A percentile compares a stretch with the other conserved stretches of the same genome.
Conservation (phyloP, 495 filamentous ascomycete genomes). For the Daldinia loculata region DNA sequence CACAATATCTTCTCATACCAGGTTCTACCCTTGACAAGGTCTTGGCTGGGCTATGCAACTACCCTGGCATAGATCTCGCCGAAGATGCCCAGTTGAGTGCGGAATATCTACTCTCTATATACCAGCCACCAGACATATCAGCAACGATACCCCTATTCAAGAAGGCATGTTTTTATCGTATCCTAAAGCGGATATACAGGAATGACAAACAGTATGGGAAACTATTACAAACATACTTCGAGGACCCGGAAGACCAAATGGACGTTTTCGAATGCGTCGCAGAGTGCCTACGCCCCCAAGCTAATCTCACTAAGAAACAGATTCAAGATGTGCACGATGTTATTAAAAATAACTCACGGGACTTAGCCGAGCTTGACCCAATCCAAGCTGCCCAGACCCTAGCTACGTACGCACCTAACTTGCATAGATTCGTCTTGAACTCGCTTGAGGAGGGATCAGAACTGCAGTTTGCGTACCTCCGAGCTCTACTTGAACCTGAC, state of each 20-base stretch:
- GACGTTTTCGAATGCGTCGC: slow-evolving; percentile 79
- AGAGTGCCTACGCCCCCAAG: slow-evolving; percentile 78
- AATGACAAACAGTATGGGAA: slow-evolving; percentile 81
- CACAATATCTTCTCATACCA: slow-evolving; percentile 90
- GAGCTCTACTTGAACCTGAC: slow-evolving; percentile 77
- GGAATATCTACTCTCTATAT: slow-evolving; percentile 92
- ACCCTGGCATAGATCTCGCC: slow-evolving; percentile 79
- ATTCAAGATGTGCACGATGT: slow-evolving; percentile 76
- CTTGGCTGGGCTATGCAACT: slow-evolving; percentile 82
- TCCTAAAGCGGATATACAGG: slow-evolving; percentile 88
- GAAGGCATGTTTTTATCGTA: slow-evolving; percentile 87
- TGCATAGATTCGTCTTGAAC: slow-evolving; percentile 75
- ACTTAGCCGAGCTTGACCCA: slow-evolving; percentile 76
- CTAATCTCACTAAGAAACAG: slow-evolving; percentile 77
- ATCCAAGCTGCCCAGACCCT: slow-evolving; percentile 73
- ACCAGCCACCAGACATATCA: slow-evolving; percentile 84
- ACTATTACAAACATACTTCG: slow-evolving; percentile 82
- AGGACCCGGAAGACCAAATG: slow-evolving; percentile 79
- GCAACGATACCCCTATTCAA: slow-evolving; percentile 78
- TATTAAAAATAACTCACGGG: slow-evolving; percentile 70
- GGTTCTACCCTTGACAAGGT: slow-evolving; percentile 85
- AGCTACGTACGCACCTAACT: slow-evolving; percentile 68
- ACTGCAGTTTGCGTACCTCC: slow-evolving; percentile 79
- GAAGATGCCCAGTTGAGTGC: slow-evolving; percentile 96
- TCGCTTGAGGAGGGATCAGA: slow-evolving; percentile 69